phyloP scores from a whole-genome alignment of 352 stramenopile genomes.

The Pythium aristosporum region DNA sequence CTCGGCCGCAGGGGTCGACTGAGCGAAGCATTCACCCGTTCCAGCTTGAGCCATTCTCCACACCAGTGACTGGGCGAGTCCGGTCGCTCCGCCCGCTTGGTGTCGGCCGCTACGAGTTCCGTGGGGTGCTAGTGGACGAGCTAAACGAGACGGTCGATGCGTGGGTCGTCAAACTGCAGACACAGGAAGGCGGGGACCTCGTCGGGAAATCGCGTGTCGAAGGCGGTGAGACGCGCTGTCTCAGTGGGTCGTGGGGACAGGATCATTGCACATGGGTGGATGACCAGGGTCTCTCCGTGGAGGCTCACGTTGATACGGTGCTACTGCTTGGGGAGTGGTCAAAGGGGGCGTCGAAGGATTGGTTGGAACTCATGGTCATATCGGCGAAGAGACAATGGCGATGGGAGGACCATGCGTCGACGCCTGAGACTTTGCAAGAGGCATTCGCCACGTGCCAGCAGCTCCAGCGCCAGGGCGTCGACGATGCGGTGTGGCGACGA shows the following conservation, averaged over 20 bases:
- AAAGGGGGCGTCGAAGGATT: background rate
- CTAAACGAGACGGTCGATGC: background rate
- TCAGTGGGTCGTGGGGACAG: background rate
- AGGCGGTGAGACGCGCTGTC: background rate
- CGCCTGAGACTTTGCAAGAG: background rate
- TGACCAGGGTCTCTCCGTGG: background rate
- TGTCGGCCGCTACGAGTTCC: background rate
- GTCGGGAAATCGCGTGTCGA: background rate
- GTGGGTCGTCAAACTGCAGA: background rate
- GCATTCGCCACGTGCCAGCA: background rate
- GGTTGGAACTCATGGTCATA: background rate
- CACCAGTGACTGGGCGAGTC: background rate
- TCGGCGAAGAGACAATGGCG: background rate
- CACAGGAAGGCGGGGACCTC: background rate
- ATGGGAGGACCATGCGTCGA: background rate
- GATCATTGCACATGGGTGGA: background rate
- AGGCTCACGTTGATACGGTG: background rate
- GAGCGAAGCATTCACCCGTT: constrained; percentile 1
- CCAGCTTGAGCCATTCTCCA: background rate
- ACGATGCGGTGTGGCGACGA: background rate
- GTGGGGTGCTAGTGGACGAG: constrained; percentile 4
- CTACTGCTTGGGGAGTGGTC: constrained; percentile 1
- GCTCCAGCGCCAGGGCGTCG: background rate
- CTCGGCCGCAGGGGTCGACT: background rate
- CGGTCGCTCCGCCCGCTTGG: background rate